phyloP scores from a whole-genome alignment of 73 alveolate genomes.

The Stentor roeselii region DNA sequence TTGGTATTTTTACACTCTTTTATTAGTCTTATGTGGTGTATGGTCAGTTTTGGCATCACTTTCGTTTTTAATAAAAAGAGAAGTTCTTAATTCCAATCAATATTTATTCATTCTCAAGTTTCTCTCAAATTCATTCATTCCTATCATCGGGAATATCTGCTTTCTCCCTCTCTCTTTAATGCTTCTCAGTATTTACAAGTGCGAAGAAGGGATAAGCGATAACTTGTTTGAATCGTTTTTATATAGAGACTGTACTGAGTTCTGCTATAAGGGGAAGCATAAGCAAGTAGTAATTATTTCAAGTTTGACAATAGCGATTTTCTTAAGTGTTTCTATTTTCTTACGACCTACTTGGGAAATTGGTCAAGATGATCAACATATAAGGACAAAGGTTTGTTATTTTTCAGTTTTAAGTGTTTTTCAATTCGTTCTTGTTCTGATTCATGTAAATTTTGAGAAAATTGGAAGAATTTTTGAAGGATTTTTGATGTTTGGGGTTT shows the following conservation, averaged over 20 bases:
- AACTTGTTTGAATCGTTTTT: not conserved
- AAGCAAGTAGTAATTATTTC: not conserved
- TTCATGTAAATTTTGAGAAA: not conserved
- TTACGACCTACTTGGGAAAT: not conserved
- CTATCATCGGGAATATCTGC: not conserved
- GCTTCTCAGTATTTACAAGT: not conserved
- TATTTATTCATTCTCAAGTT: not conserved
- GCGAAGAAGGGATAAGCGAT: not conserved
- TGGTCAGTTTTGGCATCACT: not conserved
- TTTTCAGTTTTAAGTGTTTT: not conserved
- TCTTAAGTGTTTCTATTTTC: not conserved
- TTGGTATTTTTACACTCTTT: not conserved
- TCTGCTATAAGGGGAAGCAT: not conserved
- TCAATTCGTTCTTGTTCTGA: not conserved
- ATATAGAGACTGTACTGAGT: not conserved
- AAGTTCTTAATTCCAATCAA: not conserved
- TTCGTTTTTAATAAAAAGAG: not conserved
- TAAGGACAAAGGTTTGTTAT: not conserved
- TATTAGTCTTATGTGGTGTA: not conserved
- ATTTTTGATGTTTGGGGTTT: not conserved
- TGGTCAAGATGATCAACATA: not conserved
- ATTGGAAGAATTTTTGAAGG: not conserved
- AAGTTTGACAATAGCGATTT: not conserved
- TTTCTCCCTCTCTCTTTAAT: not conserved
- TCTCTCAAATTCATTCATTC: not conserved